phyloP scores from a whole-genome alignment of 257 asterid genomes.

The Solanum pinnatisectum region DNA sequence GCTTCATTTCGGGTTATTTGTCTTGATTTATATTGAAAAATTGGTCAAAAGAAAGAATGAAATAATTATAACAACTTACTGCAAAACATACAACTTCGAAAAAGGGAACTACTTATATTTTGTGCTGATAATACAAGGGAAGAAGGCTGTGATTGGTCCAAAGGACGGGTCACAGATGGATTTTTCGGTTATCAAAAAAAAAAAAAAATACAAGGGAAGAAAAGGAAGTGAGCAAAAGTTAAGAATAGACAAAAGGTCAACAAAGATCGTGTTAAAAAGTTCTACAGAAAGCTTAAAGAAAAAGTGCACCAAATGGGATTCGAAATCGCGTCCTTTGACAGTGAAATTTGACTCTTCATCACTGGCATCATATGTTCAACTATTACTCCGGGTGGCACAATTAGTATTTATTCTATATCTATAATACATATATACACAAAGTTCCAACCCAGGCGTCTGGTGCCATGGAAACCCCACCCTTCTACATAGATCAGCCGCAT shows the following conservation, averaged over 20 bases:
- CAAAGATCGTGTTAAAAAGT: neutral
- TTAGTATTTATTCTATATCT: neutral
- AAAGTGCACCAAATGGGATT: neutral
- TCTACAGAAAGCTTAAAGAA: neutral
- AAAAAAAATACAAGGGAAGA: neutral
- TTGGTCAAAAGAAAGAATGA: neutral
- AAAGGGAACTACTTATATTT: neutral
- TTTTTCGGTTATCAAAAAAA: too few species aligned
- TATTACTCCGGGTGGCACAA: neutral
- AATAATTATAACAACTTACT: neutral
- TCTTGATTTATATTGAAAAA: neutral
- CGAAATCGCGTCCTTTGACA: neutral
- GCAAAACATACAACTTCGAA: neutral
- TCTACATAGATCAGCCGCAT: neutral
- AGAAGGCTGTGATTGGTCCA: neutral
- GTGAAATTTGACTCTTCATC: neutral
- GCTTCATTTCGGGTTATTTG: neutral
- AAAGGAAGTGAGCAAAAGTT: neutral
- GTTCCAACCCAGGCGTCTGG: neutral
- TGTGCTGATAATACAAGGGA: neutral
- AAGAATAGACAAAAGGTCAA: neutral
- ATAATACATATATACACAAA: neutral
- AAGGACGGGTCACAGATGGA: too few species aligned
- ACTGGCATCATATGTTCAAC: neutral
- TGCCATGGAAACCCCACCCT: neutral